Evolutionary conservation across 2,329 filamentous ascomycete species (phyloP).

Genomic region (Blastomyces silverae): DNA sequence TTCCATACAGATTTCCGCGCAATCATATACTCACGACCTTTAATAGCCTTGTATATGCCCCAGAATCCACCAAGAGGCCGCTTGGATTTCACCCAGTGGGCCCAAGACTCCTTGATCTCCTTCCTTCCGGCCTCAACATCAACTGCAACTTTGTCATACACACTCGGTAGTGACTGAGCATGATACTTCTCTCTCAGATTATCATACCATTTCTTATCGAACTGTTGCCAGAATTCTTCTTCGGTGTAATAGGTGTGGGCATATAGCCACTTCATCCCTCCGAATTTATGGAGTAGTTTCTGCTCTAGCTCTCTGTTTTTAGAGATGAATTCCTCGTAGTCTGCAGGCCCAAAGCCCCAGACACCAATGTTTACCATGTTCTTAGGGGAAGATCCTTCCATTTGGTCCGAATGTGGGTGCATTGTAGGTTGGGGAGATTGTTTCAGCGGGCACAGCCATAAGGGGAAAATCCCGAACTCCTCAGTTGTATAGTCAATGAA

Average conservation of each 20-base stretch:
- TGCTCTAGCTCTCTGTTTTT: slow-evolving; percentile 66
- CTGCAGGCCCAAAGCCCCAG: slow-evolving; percentile 66
- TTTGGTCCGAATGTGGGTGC: slow-evolving; percentile 9
- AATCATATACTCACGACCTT: slow-evolving; percentile 14
- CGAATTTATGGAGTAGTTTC: slow-evolving; percentile 52
- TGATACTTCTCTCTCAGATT: slow-evolving; percentile 36
- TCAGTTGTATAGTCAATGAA: slow-evolving; percentile 47
- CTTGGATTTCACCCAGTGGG: slow-evolving; percentile 10
- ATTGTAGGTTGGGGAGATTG: slow-evolving; percentile 2
- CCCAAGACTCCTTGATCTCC: slow-evolving; percentile 11
- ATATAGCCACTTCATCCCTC: slow-evolving; percentile 81
- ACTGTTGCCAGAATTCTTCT: slow-evolving; percentile 42
- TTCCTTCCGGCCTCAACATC: slow-evolving; percentile 12
- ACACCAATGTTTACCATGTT: slow-evolving; percentile 52
- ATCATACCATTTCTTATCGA: slow-evolving; percentile 37
- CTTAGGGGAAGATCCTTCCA: not conserved
- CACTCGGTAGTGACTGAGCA: slow-evolving; percentile 31
- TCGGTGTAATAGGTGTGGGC: slow-evolving; percentile 78
- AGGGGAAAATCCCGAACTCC: slow-evolving; percentile 46
- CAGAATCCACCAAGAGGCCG: slow-evolving; percentile 13
- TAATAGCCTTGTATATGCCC: slow-evolving; percentile 12
- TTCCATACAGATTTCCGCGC: slow-evolving; percentile 13
- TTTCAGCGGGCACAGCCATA: slow-evolving; percentile 54
- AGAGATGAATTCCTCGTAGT: slow-evolving; percentile 53
- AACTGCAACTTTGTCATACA: slow-evolving; percentile 34